Conservation (phyloP, 371 early-diverging fungal species). For the Mucor plumbeus region DNA sequence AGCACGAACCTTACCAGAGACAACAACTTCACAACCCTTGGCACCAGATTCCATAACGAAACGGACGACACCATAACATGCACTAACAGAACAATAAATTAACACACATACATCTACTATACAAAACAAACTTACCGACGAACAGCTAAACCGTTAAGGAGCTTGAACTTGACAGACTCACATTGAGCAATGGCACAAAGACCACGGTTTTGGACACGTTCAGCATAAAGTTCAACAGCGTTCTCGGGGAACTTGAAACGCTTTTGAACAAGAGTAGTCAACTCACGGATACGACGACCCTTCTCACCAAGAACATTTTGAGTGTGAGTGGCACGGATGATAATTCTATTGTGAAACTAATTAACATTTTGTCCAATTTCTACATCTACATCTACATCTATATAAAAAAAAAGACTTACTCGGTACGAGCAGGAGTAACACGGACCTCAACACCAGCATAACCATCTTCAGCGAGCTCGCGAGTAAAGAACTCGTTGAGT, state of each 20-base stretch:
- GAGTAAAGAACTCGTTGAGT: slow-evolving; percentile 98
- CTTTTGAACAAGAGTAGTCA: slow-evolving; percentile 98
- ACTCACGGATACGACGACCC: slow-evolving; percentile 98
- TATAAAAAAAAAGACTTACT: slow-evolving; percentile 49
- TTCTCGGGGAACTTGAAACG: slow-evolving; percentile 98
- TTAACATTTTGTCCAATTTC: background rate
- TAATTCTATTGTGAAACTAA: slow-evolving; percentile 60
- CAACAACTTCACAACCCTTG: slow-evolving; percentile 99
- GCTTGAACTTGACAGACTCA: slow-evolving; percentile 98
- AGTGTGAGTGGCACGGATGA: slow-evolving; percentile 98
- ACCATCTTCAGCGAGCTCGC: slow-evolving; percentile 90
- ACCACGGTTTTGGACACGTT: slow-evolving; percentile 98
- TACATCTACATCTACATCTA: background rate
- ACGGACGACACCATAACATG: slow-evolving; percentile 98
- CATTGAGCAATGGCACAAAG: slow-evolving; percentile 99
- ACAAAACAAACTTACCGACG: slow-evolving; percentile 63
- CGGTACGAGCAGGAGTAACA: slow-evolving; percentile 97
- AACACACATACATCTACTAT: background rate
- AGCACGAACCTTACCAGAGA: slow-evolving; percentile 99
- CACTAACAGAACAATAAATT: slow-evolving; percentile 51
- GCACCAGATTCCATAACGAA: slow-evolving; percentile 99
- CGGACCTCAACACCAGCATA: slow-evolving; percentile 99
- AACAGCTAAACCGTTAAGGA: slow-evolving; percentile 96
- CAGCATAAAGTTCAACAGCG: slow-evolving; percentile 98
- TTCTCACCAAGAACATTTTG: slow-evolving; percentile 98